Evolutionary conservation across 306 rosid genomes (phyloP), one percentile per base, ranked within the genome.

Genomic region (Corylus americana): DNA sequence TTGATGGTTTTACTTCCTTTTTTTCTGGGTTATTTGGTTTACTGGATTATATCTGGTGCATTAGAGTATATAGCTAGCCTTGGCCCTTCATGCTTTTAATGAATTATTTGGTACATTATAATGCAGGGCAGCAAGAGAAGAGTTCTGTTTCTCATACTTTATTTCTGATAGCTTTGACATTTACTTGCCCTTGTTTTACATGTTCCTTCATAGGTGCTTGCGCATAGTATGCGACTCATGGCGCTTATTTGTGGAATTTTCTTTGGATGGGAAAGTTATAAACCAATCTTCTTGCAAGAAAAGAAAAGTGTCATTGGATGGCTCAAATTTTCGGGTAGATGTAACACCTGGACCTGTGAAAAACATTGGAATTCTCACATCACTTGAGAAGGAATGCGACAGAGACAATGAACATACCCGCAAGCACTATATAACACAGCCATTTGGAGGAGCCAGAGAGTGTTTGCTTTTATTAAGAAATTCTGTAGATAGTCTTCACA

Each of bases 401-500:
- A 81, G 79, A 79, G 86, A 82, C 22, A 16, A 4, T 73, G 79
- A 82, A 77, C 47, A 64, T 82, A 81, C 70, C 55, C 45, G 77
- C 78, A 77, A 79, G 84, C 79, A 55, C 61, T 31, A 31, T 62
- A 55, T 48, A 80, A 74, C 49, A 73, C 71, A 67, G 71, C 81
- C 89, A 68, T 85, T 82, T 73, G 79, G 74, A 73, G 79, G 91
- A 82, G 97, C 92, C 75, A 77, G 82, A 78, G 84, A 82, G 72
- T 94, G 98, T 82, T 86, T 94, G 79, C 84, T 88, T 77, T 85
- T 90, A 37, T 84, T 94, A 79, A 88, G 81, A 80, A 83, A 42
- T 86, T 94, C 98, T 49, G 86, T 94, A 70, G 91, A 86, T 73
- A 88, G 86, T 87, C 98, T 92, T 81, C 88, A 92, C 78, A 86